Evolutionary conservation across 352 stramenopile genomes (phyloP).

Genomic region (Phytophthora pluvialis): DNA sequence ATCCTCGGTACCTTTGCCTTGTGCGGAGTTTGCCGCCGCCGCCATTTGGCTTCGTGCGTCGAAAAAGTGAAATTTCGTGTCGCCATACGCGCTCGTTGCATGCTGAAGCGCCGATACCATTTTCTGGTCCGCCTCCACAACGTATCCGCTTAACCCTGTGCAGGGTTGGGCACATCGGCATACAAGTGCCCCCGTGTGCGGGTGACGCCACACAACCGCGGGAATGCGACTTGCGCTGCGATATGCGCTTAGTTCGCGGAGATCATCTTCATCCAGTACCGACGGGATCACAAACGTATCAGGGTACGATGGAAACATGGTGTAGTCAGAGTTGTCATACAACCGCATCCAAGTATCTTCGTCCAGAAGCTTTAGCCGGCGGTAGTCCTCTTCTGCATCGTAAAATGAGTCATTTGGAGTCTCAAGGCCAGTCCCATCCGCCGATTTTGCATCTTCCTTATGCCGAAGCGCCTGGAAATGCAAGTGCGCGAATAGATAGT

Average conservation of each 20-base stretch:
- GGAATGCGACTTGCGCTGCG: constrained; percentile 94
- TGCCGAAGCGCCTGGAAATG: constrained; percentile 77
- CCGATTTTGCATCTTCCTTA: constrained; percentile 33
- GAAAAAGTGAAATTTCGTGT: constrained; percentile 88
- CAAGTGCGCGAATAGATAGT: constrained; percentile 81
- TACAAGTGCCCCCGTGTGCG: constrained; percentile 91
- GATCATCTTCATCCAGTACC: constrained; percentile 91
- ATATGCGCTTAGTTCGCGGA: constrained; percentile 90
- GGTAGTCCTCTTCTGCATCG: constrained; percentile 81
- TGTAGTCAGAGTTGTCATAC: constrained; percentile 89
- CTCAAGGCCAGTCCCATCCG: constrained; percentile 42
- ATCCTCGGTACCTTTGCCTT: constrained; percentile 92
- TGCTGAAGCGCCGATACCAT: constrained; percentile 76
- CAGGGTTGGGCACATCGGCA: constrained; percentile 86
- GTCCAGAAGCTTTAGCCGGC: constrained; percentile 77
- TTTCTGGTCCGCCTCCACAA: constrained; percentile 83
- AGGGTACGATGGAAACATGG: constrained; percentile 95
- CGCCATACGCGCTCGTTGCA: constrained; percentile 63
- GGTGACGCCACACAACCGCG: constrained; percentile 93
- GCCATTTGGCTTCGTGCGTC: constrained; percentile 87
- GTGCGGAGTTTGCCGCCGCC: constrained; percentile 81
- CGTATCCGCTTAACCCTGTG: constrained; percentile 82
- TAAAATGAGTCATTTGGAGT: constrained; percentile 69
- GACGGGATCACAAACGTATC: constrained; percentile 93
- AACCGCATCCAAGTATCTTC: constrained; percentile 85